These are phyloP conservation scores for Sinapis alba DNA, from an alignment of 441 rosid species.

Conservation along the genomic window DNA sequence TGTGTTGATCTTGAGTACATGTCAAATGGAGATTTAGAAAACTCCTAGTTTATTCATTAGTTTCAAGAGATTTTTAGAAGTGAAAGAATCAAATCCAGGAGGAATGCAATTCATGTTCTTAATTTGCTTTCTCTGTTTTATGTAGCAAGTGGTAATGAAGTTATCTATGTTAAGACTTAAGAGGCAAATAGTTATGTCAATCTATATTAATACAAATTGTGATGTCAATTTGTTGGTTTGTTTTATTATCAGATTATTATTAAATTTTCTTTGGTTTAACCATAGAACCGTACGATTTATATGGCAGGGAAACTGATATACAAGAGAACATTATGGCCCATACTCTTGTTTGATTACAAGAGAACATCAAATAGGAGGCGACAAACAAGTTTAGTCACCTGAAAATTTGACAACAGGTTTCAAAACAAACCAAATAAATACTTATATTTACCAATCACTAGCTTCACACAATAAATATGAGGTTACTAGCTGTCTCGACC, in stretches of 20 bases:
- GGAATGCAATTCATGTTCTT: background rate
- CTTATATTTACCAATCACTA: background rate
- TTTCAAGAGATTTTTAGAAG: background rate
- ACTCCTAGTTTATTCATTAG: background rate
- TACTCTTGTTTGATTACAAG: background rate
- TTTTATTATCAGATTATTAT: background rate
- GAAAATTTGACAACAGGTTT: background rate
- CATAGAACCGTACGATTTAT: background rate
- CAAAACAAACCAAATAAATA: background rate
- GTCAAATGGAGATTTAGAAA: background rate
- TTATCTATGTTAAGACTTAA: background rate
- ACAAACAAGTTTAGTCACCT: background rate
- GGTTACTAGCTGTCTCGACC: no score
- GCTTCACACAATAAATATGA: constrained; percentile 10
- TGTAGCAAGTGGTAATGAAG: background rate
- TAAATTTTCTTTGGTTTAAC: background rate
- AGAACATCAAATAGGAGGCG: background rate
- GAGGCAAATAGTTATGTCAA: no score
- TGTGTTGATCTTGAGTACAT: background rate
- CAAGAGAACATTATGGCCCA: background rate
- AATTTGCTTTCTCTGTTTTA: background rate
- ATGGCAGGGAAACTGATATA: background rate
- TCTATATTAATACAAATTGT: background rate
- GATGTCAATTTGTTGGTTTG: background rate
- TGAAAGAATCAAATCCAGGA: background rate